phyloP scores from a whole-genome alignment of 495 filamentous ascomycete species.

The Hyaloscypha finlandica region DNA sequence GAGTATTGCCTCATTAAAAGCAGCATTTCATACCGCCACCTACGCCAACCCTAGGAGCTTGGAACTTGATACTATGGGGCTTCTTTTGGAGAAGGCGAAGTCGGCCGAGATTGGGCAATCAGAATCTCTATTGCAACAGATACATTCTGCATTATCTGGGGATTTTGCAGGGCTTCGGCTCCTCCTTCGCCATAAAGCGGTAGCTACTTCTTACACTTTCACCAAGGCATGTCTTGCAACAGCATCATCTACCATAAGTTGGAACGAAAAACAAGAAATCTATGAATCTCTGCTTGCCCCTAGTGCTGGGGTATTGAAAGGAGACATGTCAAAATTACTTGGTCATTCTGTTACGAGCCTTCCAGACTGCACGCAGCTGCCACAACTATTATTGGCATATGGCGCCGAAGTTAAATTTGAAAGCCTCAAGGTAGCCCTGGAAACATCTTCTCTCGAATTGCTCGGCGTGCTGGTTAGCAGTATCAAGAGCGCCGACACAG shows the following conservation, averaged over 20 bases:
- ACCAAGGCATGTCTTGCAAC: slow-evolving; percentile 12
- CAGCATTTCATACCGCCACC: slow-evolving; percentile 14
- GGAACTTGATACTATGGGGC: slow-evolving; percentile 13
- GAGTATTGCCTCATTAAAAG: slow-evolving; percentile 3
- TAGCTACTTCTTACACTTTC: slow-evolving; percentile 12
- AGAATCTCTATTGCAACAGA: slow-evolving; percentile 9
- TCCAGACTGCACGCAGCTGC: slow-evolving; percentile 11
- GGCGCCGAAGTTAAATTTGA: slow-evolving; percentile 10
- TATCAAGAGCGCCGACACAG: slow-evolving; percentile 5
- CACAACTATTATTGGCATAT: slow-evolving; percentile 12
- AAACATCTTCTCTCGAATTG: slow-evolving; percentile 9
- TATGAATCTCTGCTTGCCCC: slow-evolving; percentile 2
- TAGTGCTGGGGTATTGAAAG: neutral
- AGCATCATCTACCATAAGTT: slow-evolving; percentile 10
- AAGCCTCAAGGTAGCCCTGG: slow-evolving; percentile 8
- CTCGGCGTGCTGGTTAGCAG: slow-evolving; percentile 1
- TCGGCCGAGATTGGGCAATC: slow-evolving; percentile 22
- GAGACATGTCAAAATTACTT: slow-evolving; percentile 15
- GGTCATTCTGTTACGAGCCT: neutral
- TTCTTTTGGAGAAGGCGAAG: slow-evolving; percentile 15
- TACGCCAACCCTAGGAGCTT: slow-evolving; percentile 2
- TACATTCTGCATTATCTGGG: slow-evolving; percentile 13
- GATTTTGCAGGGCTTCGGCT: slow-evolving; percentile 13
- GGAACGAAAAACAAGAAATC: slow-evolving; percentile 16
- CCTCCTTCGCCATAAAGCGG: slow-evolving; percentile 20